Evolutionary conservation across 257 asterid species (phyloP).

Genomic region (Solanum piurae): DNA sequence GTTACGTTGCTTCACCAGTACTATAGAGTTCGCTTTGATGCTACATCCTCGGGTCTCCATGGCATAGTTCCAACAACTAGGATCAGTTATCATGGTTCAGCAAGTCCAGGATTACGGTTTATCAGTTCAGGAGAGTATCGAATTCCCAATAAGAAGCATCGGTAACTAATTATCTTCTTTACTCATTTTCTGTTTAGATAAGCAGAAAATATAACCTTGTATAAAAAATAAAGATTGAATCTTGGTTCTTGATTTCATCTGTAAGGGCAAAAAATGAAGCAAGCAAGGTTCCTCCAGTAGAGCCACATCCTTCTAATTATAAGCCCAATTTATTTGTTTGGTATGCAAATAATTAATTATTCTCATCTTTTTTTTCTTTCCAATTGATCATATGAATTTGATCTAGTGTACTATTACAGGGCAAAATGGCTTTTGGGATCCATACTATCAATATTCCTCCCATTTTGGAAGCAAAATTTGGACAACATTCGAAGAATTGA

Average conservation of each 20-base stretch:
- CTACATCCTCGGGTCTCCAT: neutral
- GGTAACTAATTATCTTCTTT: neutral
- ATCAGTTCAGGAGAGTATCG: neutral
- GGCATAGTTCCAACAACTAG: neutral
- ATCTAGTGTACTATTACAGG: slow-evolving; percentile 28
- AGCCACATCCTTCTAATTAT: slow-evolving; percentile 11
- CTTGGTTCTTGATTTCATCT: neutral
- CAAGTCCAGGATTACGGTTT: slow-evolving; percentile 17
- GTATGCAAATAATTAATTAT: slow-evolving; percentile 9
- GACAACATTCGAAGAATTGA: slow-evolving; percentile 25
- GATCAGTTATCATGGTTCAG: neutral
- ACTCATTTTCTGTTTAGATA: neutral
- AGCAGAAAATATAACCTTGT: neutral
- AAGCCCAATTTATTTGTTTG: slow-evolving; percentile 31
- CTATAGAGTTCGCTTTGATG: neutral
- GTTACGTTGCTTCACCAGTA: slow-evolving; percentile 29
- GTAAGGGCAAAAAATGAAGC: slow-evolving; percentile 27
- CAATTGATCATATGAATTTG: neutral
- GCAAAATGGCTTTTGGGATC: slow-evolving; percentile 52
- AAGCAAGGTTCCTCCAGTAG: slow-evolving; percentile 4
- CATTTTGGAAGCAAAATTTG: slow-evolving; percentile 51
- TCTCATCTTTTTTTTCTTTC: neutral
- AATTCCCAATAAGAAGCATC: neutral
- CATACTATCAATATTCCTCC: slow-evolving; percentile 31
- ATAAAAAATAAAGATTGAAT: neutral